Conservation (phyloP, 495 filamentous ascomycete species). For the Penicillium maclennaniae region DNA sequence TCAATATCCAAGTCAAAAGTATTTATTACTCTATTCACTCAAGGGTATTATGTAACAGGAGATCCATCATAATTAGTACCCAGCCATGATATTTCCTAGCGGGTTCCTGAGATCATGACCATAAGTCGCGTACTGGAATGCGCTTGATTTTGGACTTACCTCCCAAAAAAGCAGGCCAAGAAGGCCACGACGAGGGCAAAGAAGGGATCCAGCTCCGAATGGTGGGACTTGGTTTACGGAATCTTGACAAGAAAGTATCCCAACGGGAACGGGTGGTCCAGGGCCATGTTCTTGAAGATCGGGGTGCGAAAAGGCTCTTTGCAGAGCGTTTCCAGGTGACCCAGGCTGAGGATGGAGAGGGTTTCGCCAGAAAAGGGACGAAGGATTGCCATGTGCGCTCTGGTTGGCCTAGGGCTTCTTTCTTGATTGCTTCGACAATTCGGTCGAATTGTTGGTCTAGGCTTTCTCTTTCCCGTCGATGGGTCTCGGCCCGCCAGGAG, state of each 20-base stretch:
- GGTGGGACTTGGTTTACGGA: conserved; percentile 4
- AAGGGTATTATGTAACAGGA: background rate
- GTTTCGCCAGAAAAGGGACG: conserved; percentile 2
- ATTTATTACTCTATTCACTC: background rate
- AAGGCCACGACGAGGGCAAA: conserved; percentile 14
- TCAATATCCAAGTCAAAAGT: too few relatives aligned
- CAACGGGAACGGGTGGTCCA: conserved; percentile 19
- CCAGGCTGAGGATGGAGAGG: conserved; percentile 1
- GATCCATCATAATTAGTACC: background rate
- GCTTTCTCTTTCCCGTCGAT: conserved; percentile 18
- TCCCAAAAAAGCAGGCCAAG: conserved; percentile 8
- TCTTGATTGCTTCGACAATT: conserved; percentile 29
- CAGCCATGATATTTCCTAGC: background rate
- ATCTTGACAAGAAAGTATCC: conserved; percentile 7
- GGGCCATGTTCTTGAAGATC: conserved; percentile 22
- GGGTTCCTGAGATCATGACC: conserved; percentile 15
- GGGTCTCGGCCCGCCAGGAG: conserved; percentile 26
- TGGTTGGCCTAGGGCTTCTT: conserved; percentile 16
- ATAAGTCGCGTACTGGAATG: conserved; percentile 20
- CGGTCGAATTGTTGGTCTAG: conserved; percentile 38
- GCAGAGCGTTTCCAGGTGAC: conserved; percentile 9
- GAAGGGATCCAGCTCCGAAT: conserved; percentile 8
- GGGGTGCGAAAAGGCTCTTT: conserved; percentile 6
- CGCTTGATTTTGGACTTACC: conserved; percentile 8
- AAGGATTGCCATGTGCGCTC: conserved; percentile 21